A percentile compares a stretch with the other conserved stretches of the same genome.
Conservation (phyloP, 768 basidiomycete genomes). For the Suillus americanus region DNA sequence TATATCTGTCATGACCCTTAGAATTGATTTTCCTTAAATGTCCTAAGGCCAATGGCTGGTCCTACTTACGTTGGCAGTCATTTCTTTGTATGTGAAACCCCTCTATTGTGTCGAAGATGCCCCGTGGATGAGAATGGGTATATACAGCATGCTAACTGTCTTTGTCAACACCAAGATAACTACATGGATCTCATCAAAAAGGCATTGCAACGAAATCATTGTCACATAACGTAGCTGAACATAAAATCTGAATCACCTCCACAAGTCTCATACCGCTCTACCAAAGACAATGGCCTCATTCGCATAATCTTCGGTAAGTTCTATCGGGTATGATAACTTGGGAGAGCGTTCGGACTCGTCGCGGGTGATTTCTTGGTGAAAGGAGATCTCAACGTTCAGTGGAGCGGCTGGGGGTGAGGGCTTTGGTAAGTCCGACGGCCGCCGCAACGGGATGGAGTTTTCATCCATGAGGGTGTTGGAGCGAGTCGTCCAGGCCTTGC, state of each 20-base stretch:
- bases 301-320: neutral
- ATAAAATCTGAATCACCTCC: neutral
- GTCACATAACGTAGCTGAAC: neutral
- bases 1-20: neutral
- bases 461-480: constrained; percentile 12
- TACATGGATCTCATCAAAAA: neutral
- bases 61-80: neutral
- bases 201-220: neutral
- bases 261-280: neutral
- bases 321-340: neutral
- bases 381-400: neutral
- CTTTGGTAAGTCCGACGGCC: constrained; percentile 1
- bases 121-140: neutral
- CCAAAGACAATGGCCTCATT: neutral
- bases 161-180: neutral
- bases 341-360: neutral
- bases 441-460: constrained; percentile 13
- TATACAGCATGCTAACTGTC: neutral
- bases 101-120: neutral
- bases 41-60: neutral
- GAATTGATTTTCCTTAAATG: neutral
- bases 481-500: constrained; percentile 40
- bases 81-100: neutral
- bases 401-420: neutral
- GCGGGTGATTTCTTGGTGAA: neutral